Base-by-base conservation (phyloP, 2,329 filamentous ascomycete genomes). In the Colletotrichum limetticola region DNA sequence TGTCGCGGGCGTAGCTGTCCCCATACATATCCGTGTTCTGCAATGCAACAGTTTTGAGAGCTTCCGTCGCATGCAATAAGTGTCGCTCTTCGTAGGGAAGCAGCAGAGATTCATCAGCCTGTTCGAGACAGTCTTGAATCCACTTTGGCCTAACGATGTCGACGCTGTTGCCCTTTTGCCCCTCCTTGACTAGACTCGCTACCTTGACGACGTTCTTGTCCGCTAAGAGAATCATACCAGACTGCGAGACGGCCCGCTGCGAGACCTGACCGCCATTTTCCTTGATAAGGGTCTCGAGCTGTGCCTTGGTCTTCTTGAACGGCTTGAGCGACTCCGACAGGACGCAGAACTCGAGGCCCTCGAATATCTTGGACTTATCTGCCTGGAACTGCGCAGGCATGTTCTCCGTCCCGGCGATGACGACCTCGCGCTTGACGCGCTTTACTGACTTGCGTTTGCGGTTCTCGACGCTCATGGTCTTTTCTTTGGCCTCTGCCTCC, bases 151-250 rank as follows among this genome's bases (percentile, higher is more conserved):
- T 90, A 69, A 98, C 87, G 63, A 99, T 92, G 76, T 94, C 92
- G 7, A 90, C 87, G 0, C 89, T 86, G 4, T 91, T 92, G 6
- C 86, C 87, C 77, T 95, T 97, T 74, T 94, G 91, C 8, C 91
- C 92, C 9, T 86, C 87, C 78, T 97, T 97, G 74, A 95, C 91
- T 9, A 98, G 83, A 11, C 94, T 95, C 1, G 94, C 94, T 1
- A 95, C 95, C 78, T 95, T 95, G 76, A 98, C 91, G 0, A 90
- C 88, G 56, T 87, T 93, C 80, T 95, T 93, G 76, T 98, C 95
- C 0, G 93, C 94, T 12, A 98, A 85, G 63, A 95, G 87, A 46
- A 97, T 86, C 75, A 93, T 95, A 57, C 86, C 83, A 1, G 89
- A 84, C 3, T 86, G 87, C 1, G 90, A 88, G 5, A 86, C 89